phyloP scores from a whole-genome alignment of 2,329 filamentous ascomycete species.

The Alternaria ethzedia region DNA sequence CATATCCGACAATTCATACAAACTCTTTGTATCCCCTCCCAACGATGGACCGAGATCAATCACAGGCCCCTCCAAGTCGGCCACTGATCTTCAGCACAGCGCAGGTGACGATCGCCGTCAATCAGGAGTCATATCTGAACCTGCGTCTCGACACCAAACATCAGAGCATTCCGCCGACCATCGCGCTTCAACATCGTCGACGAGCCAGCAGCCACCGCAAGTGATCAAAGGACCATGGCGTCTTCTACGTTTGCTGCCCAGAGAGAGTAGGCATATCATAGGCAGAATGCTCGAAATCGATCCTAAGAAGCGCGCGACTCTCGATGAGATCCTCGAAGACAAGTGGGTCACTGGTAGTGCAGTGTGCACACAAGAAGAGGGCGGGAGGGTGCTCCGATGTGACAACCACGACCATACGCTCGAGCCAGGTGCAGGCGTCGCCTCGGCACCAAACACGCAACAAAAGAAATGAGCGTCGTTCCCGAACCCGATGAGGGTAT shows the following conservation, averaged over 20 bases:
- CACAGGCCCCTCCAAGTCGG: conserved; percentile 40
- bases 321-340: conserved; percentile 86
- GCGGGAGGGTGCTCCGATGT: conserved; percentile 73
- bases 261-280: conserved; percentile 89
- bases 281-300: conserved; percentile 91
- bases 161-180: conserved; percentile 25
- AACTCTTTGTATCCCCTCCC: conserved; percentile 86
- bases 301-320: conserved; percentile 79
- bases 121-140: conserved; percentile 46
- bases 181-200: conserved; percentile 25
- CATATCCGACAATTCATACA: conserved; percentile 90
- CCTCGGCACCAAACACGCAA: conserved; percentile 39
- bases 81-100: conserved; percentile 47
- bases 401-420: conserved; percentile 84
- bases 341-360: conserved; percentile 86
- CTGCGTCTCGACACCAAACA: conserved; percentile 49
- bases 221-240: conserved; percentile 93
- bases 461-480: conserved; percentile 41
- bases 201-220: conserved; percentile 56
- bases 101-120: conserved; percentile 34
- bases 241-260: conserved; percentile 81
- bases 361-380: conserved; percentile 81
- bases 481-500: neutral
- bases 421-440: conserved; percentile 63
- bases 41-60: conserved; percentile 56